These are phyloP conservation scores for Tremella fuciformis DNA, from an alignment of 768 basidiomycete species.

Conservation along the genomic window DNA sequence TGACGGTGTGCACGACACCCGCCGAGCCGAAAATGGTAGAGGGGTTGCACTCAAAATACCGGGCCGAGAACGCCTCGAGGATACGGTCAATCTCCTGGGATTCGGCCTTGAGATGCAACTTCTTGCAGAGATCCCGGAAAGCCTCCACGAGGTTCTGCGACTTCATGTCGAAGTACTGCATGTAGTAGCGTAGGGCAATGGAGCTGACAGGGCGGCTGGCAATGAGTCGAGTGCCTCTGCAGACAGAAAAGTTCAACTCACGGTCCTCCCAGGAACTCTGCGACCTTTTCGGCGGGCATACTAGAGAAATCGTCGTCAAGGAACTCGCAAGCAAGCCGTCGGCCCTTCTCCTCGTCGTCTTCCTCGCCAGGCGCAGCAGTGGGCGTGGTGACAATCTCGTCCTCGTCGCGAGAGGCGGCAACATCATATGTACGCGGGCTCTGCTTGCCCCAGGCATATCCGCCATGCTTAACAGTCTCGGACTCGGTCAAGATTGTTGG, in stretches of 20 bases:
- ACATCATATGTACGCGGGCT: background rate
- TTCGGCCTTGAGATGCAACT: constrained; percentile 89
- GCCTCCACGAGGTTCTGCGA: constrained; percentile 78
- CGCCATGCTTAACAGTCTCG: background rate
- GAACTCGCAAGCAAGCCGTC: constrained; percentile 71
- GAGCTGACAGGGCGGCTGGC: constrained; percentile 72
- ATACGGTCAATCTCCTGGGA: constrained; percentile 98
- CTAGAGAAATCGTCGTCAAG: constrained; percentile 84
- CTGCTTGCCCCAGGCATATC: constrained; percentile 4
- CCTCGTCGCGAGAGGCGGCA: background rate
- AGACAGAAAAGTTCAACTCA: constrained; percentile 56
- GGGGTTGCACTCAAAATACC: constrained; percentile 91
- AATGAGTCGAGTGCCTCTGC: constrained; percentile 11
- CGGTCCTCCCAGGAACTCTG: constrained; percentile 92
- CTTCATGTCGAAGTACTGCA: constrained; percentile 84
- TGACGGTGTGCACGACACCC: constrained; percentile 93
- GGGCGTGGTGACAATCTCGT: constrained; percentile 2
- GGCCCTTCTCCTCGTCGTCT: constrained; percentile 57
- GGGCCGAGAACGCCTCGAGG: constrained; percentile 80
- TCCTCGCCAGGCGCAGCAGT: constrained; percentile 13
- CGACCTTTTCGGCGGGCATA: constrained; percentile 82
- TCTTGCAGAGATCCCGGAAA: constrained; percentile 84
- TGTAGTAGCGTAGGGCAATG: constrained; percentile 71
- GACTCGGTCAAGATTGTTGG: background rate
- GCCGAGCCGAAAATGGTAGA: constrained; percentile 68